Evolutionary conservation across 164 flowering plant species (phyloP).

Genomic region (Vitis riparia): DNA sequence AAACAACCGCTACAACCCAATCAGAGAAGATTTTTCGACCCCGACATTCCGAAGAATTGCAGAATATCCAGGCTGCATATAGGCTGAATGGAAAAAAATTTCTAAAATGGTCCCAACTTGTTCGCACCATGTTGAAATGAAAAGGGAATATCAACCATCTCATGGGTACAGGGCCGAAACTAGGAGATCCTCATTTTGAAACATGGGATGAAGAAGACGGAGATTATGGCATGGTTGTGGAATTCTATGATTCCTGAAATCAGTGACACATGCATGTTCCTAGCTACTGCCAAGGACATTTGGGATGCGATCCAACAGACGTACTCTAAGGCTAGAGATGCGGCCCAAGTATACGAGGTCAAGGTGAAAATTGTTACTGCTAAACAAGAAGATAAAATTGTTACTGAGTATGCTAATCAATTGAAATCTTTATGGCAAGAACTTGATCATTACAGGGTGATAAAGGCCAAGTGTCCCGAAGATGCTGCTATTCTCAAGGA

Average conservation of each 20-base stretch:
- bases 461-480: no score
- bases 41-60: neutral
- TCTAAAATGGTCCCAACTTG: no score
- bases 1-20: neutral
- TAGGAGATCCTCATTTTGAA: no score
- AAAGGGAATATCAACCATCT: neutral
- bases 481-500: neutral
- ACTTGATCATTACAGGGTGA: no score
- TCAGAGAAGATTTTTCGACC: neutral
- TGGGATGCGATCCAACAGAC: neutral
- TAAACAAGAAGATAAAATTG: neutral
- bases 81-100: no score
- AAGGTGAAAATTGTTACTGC: neutral
- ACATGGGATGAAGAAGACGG: neutral
- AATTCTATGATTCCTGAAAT: no score
- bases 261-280: neutral
- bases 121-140: no score
- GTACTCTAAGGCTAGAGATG: no score
- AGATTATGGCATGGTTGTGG: neutral
- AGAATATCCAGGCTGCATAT: neutral
- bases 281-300: neutral
- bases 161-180: neutral
- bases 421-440: no score
- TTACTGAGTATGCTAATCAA: no score
- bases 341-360: no score